Evolutionary conservation across 441 rosid genomes (phyloP), one percentile per base, ranked within the genome.

Genomic region (Biscutella laevigata): DNA sequence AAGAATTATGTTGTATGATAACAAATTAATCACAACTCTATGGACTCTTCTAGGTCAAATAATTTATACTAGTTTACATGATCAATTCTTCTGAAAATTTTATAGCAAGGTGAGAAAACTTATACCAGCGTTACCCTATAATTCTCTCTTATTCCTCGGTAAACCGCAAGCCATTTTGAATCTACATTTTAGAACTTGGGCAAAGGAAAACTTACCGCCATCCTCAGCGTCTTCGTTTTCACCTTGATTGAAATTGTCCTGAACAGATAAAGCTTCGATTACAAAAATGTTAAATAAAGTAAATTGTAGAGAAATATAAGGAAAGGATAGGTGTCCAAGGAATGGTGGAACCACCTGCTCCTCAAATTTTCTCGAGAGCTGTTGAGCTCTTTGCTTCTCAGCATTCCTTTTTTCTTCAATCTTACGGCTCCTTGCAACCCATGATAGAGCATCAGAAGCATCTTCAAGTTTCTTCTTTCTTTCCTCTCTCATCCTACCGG

Each of bases 401-500:
- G 74, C 74, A 57, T 72, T 82, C 74, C 71, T 70, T 60, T 74
- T 79, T 65, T 80, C 87, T 66, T 76, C 94, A 33, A 92, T 71
- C 71, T 82, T 86, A 43, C 94, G 89, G 58, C 81, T 86, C 63
- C 49, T 79, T 67, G 51, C 51, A 64, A 92, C 97, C 94, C 96
- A 92, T 17, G 84, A 45, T 57, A 76, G 70, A 67, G 80, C 72
- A 68, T 84, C 97, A 51, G 92, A 68, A 62, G 52, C 78, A 56
- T 61, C 80, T 49, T 82, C 95, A 54, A 69, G 35, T 62, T 81
- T 80, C 69, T 82, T 82, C 71, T 67, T 86, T 65, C 97, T 77
- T 68, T 84, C 88, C 69, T 84, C 95, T 74, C 71, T 88, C 88
- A 87, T 76, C 83, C 98, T 85, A 34, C 11, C n/a, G 26, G 62